A percentile compares a stretch with the other conserved stretches of the same genome.
phyloP scores from a whole-genome alignment of 768 basidiomycete genomes.

The Pisolithus tinctorius region DNA sequence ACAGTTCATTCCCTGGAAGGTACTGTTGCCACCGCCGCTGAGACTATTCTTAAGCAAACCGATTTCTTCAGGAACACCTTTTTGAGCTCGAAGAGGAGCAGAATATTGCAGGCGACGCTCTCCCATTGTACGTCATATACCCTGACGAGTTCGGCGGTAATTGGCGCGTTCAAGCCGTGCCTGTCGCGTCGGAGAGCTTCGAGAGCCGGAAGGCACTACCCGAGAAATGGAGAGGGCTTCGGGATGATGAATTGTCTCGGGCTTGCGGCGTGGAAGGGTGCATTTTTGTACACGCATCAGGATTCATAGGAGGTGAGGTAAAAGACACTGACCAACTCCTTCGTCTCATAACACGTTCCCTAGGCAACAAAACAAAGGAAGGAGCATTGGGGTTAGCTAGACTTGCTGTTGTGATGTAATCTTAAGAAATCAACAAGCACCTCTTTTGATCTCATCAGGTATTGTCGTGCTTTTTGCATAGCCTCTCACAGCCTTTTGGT shows the following conservation, averaged over 20 bases:
- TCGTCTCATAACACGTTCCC: conserved; percentile 1
- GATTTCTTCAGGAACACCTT: conserved; percentile 67
- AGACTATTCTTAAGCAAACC: background rate
- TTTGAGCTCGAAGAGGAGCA: conserved; percentile 75
- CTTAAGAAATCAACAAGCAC: background rate
- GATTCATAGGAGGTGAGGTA: conserved; percentile 86
- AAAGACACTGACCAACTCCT: background rate
- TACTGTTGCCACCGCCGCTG: conserved; percentile 18
- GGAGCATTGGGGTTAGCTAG: conserved; percentile 79
- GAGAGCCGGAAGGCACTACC: conserved; percentile 89
- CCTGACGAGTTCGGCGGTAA: conserved; percentile 68
- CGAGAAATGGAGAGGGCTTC: conserved; percentile 86
- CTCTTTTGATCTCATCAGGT: background rate
- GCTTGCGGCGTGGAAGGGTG: conserved; percentile 73
- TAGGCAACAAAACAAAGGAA: conserved; percentile 85
- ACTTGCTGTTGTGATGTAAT: conserved; percentile 45
- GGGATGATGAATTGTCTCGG: conserved; percentile 76
- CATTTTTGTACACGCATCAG: conserved; percentile 91
- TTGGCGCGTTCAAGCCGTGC: conserved; percentile 94
- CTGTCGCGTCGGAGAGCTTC: conserved; percentile 76
- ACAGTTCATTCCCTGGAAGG: conserved; percentile 86
- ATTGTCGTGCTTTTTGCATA: too few species aligned
- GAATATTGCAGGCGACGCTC: conserved; percentile 35
- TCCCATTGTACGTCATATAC: conserved; percentile 83
- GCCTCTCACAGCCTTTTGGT: too few species aligned